These are phyloP conservation scores for Musa schizocarpa DNA, from an alignment of 176 grass and related monocot genomes.

Conservation along the genomic window DNA sequence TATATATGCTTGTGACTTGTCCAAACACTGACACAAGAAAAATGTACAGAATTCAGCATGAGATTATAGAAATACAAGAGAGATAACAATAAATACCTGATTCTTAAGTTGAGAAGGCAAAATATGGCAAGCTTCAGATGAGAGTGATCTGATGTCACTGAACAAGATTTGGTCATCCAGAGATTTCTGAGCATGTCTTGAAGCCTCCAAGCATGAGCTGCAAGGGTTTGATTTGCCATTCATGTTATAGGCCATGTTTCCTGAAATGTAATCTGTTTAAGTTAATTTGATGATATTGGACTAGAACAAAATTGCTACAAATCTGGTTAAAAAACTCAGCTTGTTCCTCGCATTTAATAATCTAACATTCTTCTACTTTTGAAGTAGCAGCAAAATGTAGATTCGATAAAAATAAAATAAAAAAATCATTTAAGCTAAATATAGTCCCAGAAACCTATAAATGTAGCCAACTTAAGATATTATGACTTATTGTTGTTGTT, in stretches of 20 bases:
- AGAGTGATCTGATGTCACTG: background rate
- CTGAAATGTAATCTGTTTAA: background rate
- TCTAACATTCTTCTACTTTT: no score
- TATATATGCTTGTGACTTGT: background rate
- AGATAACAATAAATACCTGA: background rate
- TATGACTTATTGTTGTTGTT: no score
- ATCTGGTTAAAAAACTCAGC: background rate
- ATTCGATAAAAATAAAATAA: no score
- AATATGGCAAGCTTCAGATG: background rate
- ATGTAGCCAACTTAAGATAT: no score
- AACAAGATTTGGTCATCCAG: background rate
- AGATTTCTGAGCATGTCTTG: background rate
- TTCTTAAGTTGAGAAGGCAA: background rate
- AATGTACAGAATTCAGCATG: background rate
- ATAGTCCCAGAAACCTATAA: no score
- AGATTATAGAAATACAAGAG: background rate
- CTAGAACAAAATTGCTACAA: background rate
- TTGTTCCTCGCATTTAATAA: background rate
- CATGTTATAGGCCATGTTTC: background rate
- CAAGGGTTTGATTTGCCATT: background rate
- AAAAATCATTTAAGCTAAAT: no score
- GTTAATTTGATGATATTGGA: background rate
- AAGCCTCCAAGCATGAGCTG: constrained; percentile 1
- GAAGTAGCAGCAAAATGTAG: no score
- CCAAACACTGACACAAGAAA: background rate